Percentiles rank a stretch among this genome's conserved stretches.
These are phyloP conservation scores for Theileria sp. DNA, from an alignment of 169 alveolate species.

Conservation along the genomic window DNA sequence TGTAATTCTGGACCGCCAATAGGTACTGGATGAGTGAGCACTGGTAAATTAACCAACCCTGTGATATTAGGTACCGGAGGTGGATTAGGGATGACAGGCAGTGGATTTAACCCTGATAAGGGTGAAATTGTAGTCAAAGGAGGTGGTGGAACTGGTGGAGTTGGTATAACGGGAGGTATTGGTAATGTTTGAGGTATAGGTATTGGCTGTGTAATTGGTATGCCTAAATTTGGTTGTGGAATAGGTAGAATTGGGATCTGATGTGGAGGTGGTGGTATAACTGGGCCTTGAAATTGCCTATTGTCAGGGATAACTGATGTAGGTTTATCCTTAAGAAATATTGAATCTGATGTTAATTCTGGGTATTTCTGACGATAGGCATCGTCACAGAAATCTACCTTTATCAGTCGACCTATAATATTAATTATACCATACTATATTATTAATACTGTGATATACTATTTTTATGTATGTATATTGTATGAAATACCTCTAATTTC, in stretches of 20 bases:
- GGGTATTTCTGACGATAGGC: constrained; percentile 44
- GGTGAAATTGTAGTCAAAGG: neutral
- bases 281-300: constrained; percentile 14
- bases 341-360: constrained; percentile 26
- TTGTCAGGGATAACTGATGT: constrained; percentile 12
- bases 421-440: neutral
- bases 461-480: neutral
- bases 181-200: neutral
- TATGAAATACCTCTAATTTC: constrained; percentile 42
- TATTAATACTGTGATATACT: neutral
- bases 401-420: constrained; percentile 35
- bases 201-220: neutral
- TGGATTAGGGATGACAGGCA: neutral
- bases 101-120: neutral
- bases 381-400: constrained; percentile 63
- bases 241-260: constrained; percentile 13
- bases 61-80: neutral
- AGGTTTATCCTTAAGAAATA: constrained; percentile 1
- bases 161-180: neutral
- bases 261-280: constrained; percentile 18
- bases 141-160: constrained; percentile 7
- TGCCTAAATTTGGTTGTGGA: neutral
- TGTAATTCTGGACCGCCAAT: constrained; percentile 1
- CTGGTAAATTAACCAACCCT: neutral
- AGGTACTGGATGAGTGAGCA: neutral